Conservation (phyloP, 495 filamentous ascomycete species). For the Pyronema domesticum region DNA sequence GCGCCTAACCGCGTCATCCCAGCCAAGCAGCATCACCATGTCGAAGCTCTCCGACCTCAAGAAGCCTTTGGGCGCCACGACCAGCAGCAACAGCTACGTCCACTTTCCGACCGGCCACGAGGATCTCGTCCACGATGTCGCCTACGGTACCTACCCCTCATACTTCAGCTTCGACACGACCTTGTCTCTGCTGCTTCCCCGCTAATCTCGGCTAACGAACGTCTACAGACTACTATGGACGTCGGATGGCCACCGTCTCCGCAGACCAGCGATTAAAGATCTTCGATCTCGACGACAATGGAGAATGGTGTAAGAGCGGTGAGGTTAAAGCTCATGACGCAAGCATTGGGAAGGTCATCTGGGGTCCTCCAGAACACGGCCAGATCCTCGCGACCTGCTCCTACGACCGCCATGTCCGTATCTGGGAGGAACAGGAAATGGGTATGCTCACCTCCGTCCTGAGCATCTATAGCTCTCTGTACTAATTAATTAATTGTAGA, state of each 20-base stretch:
- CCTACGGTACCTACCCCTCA: slow-evolving; percentile 29
- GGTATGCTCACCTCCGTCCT: slow-evolving; percentile 6
- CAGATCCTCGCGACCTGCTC: slow-evolving; percentile 25
- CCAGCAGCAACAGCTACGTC: not conserved
- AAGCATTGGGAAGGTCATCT: slow-evolving; percentile 56
- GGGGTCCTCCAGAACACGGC: slow-evolving; percentile 24
- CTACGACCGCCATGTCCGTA: slow-evolving; percentile 19
- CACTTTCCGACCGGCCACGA: slow-evolving; percentile 35
- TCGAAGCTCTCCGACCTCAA: too few relatives aligned
- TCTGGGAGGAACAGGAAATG: slow-evolving; percentile 26
- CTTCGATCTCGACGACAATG: slow-evolving; percentile 62
- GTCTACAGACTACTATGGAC: slow-evolving; percentile 53
- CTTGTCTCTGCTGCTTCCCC: too few relatives aligned
- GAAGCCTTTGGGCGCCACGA: not conserved
- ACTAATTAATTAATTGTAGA: not conserved
- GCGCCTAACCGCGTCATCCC: too few relatives aligned
- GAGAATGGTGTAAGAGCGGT: slow-evolving; percentile 62
- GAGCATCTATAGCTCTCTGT: not conserved
- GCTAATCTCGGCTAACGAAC: not conserved
- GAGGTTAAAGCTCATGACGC: slow-evolving; percentile 83
- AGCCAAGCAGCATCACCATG: too few relatives aligned
- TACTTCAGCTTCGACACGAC: not conserved
- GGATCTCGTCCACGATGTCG: slow-evolving; percentile 50
- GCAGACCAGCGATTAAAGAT: slow-evolving; percentile 88
- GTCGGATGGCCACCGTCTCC: slow-evolving; percentile 73